Base-by-base conservation (phyloP, 192 early-diverging fungal species). In the Umbelopsis sp. region DNA sequence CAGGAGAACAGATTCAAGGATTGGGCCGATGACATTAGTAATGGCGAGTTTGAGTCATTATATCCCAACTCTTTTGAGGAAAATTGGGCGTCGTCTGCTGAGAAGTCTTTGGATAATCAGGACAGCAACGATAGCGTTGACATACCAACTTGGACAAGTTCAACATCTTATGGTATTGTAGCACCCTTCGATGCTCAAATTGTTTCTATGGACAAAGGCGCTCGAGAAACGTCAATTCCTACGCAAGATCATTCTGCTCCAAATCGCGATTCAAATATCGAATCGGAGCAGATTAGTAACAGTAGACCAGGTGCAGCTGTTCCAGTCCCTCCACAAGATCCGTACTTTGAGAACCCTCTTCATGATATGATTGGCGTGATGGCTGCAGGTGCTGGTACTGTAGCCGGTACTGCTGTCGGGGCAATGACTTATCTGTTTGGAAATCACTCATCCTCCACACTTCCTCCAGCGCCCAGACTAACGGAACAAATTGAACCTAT, bases 331-430 rank as follows among this genome's bases (percentile, higher is more conserved):
- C 37, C 37, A 4, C 12, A 22, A 10, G 7, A 61, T 16, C 15
- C 25, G 11, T 30, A 61, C 11, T 16, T 61, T 11, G 13, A 61
- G 1, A 8, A 61, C 2, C 27, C 27, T 11, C 16, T 61, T 3
- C 55, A 61, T 61, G 55, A 30, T n/a, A 33, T 61, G 12, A 30
- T 61, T 2, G 55, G 33, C 10, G 18, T 30, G 10, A 25, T 61
- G 7, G 55, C 55, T 6, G 33, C 27, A 16, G 27, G 55, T 18
- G 55, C 30, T 37, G 55, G 55, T 27, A 30, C 30, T 27, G 55
- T 61, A n/a, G 55, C 55, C 30, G 55, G 55, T 12, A 61, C 55
- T 61, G 27, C 55, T 61, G 55, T 61, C 11, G 55, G 55, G 11
- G 55, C 55, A n/a, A 13, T 61, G 3, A 35, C 55, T 0, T 61